Evolutionary conservation across 2,329 filamentous ascomycete species (phyloP).

Genomic region (Nemania sp.): DNA sequence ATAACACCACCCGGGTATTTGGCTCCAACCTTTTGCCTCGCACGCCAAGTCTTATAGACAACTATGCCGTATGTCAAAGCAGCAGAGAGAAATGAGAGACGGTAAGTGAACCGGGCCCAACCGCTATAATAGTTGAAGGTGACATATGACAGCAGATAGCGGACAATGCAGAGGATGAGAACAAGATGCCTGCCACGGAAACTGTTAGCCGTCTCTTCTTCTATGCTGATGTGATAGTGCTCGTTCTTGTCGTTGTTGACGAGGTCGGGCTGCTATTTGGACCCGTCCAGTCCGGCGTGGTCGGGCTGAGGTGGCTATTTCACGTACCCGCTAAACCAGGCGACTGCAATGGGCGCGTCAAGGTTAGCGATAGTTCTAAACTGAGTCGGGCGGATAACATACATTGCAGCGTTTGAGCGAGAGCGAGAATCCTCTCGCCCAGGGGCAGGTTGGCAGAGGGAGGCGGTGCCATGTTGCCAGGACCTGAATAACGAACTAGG

Average conservation of each 20-base stretch:
- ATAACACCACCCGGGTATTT: conserved; percentile 64
- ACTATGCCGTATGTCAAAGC: conserved; percentile 96
- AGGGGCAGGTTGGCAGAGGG: conserved; percentile 71
- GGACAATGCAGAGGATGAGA: conserved; percentile 79
- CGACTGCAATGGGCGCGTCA: conserved; percentile 55
- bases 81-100: conserved; percentile 85
- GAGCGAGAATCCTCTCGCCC: conserved; percentile 71
- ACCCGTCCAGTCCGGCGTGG: neutral
- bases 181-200: conserved; percentile 71
- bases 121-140: conserved; percentile 83
- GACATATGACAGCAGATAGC: conserved; percentile 84
- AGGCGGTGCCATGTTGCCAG: conserved; percentile 69
- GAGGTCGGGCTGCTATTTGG: neutral
- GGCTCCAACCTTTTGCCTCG: conserved; percentile 75
- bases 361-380: conserved; percentile 42
- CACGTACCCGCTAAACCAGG: conserved; percentile 79
- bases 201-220: conserved; percentile 7
- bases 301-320: conserved; percentile 9
- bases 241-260: neutral
- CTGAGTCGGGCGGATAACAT: conserved; percentile 43
- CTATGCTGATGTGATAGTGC: neutral
- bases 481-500: neutral
- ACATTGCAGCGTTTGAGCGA: conserved; percentile 94
- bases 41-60: conserved; percentile 95
- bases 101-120: conserved; percentile 83